Evolutionary conservation across 371 early-diverging fungal genomes (phyloP).

Genomic region (Smittium mucronatum): DNA sequence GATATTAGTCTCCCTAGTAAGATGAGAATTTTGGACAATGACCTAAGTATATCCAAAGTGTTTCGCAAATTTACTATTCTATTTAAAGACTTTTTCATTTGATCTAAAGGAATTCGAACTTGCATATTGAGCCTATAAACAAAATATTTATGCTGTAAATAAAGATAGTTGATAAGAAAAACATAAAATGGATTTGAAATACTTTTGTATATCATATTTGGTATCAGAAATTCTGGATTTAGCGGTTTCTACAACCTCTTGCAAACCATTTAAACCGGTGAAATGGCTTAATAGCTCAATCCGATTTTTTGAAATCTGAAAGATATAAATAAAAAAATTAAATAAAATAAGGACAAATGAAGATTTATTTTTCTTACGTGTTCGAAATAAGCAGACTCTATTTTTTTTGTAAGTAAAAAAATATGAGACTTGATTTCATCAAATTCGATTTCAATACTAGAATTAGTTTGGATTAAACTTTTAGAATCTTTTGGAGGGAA

Average conservation of each 20-base stretch:
- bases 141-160: too few species aligned
- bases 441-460: background rate
- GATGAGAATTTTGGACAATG: background rate
- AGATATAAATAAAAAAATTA: background rate
- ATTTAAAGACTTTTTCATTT: background rate
- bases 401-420: background rate
- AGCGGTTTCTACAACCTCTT: background rate
- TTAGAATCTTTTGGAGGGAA: too few species aligned
- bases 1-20: background rate
- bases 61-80: background rate
- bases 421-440: background rate
- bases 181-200: too few species aligned
- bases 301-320: background rate
- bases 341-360: background rate
- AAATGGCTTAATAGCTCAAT: background rate
- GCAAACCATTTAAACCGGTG: background rate
- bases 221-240: background rate
- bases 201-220: background rate
- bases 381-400: background rate
- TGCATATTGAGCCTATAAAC: background rate
- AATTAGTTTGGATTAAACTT: too few species aligned
- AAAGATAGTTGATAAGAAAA: too few species aligned
- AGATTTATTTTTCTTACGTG: too few species aligned
- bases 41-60: background rate
- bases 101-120: background rate